phyloP scores from a whole-genome alignment of 306 rosid genomes.

The Psophocarpus tetragonolobus region DNA sequence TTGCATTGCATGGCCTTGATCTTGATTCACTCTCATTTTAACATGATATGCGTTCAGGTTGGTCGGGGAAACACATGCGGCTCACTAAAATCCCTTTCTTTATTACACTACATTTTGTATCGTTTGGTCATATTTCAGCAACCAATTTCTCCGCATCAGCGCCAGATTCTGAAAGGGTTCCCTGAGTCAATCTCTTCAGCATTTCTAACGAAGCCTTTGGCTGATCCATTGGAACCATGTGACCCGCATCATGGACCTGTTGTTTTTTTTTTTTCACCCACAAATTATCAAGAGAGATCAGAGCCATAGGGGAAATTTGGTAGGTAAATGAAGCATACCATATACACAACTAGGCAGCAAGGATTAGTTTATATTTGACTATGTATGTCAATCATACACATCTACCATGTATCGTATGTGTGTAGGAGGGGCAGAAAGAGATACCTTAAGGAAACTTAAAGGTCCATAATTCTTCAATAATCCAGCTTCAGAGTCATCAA shows the following conservation, averaged over 20 bases:
- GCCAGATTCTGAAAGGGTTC: conserved; percentile 55
- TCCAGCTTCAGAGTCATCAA: conserved; percentile 84
- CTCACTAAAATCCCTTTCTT: background rate
- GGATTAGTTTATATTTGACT: conserved; percentile 11
- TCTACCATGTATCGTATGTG: background rate
- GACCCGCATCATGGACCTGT: conserved; percentile 97
- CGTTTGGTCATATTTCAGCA: conserved; percentile 59
- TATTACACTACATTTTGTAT: conserved; percentile 3
- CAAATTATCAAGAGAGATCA: background rate
- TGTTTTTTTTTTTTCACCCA: conserved; percentile 11
- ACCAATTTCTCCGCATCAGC: conserved; percentile 43
- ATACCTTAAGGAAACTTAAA: conserved; percentile 91
- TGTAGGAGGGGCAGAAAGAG: conserved; percentile 18
- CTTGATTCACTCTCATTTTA: background rate
- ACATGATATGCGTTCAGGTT: background rate
- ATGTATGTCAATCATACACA: background rate
- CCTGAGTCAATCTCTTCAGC: conserved; percentile 87
- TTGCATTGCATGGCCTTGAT: background rate
- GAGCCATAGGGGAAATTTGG: background rate
- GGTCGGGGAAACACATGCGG: background rate
- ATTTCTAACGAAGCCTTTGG: conserved; percentile 92
- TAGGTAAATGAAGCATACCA: background rate
- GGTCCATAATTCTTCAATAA: conserved; percentile 77
- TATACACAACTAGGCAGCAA: background rate
- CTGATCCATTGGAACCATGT: conserved; percentile 99